Evolutionary conservation across 2,329 filamentous ascomycete species (phyloP), one percentile per base, ranked within the genome.

Genomic region (Stemphylium vesicarium): DNA sequence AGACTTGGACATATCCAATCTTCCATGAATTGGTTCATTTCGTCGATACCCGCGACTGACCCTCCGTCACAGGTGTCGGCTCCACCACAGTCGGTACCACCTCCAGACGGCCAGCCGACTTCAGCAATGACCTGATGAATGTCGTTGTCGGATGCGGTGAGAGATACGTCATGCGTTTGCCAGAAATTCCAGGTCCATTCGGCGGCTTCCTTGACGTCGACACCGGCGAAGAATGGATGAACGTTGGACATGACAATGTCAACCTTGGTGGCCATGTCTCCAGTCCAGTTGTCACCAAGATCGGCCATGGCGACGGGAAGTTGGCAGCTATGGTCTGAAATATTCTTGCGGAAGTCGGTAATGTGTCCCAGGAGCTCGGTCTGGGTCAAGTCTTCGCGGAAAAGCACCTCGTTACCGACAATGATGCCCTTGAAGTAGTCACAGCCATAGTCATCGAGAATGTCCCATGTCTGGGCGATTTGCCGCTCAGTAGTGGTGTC

Each of bases 231-330:
- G 82, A 98, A 97, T 0, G 95, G 94, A 72, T 98, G 95, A 50
- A 98, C 91, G 72, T 98, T 98, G 64, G 91, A 89, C 93, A 98
- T 97, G 76, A 98, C 87, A 68, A 91, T 88, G 75, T 98, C 93
- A 37, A 91, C 90, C 46, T 86, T 82, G 4, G 78, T 65, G 0
- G 89, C 90, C 15, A 98, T 84, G 2, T 82, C 80, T 0, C 82
- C 69, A 2, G 86, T 88, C 94, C 94, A 98, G 68, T 94, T 89
- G 68, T 95, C 88, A 22, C 94, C 94, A 0, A 98, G 82, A 72
- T 98, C 94, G 0, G 90, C 92, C 0, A 92, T 96, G 0, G 92
- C 91, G 11, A 98, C 85, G 0, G 90, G 90, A 9, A 98, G 80
- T 42, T 85, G 78, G 65, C 93, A 84, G 15, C 82, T 82, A 69